Evolutionary conservation across 768 basidiomycete genomes (phyloP).

Genomic region (Phallus indusiatus): DNA sequence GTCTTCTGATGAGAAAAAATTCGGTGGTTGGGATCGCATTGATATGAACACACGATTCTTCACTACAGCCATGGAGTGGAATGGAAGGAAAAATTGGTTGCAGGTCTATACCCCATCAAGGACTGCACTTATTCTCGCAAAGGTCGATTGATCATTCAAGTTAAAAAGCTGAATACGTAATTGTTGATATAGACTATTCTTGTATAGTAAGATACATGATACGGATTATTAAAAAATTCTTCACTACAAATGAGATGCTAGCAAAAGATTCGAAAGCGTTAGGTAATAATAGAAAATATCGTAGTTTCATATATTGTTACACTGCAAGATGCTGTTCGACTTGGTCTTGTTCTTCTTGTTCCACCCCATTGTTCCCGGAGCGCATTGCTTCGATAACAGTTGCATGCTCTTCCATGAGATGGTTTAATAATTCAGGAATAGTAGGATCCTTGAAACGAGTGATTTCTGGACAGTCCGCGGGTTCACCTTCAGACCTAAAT

Average conservation of each 20-base stretch:
- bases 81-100: slow-evolving; percentile 80
- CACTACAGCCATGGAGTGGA: slow-evolving; percentile 87
- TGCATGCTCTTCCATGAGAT: neutral
- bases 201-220: neutral
- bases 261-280: too few relatives aligned
- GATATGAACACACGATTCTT: slow-evolving; percentile 51
- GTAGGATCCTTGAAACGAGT: neutral
- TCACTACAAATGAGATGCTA: too few relatives aligned
- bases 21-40: slow-evolving; percentile 86
- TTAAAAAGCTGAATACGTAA: neutral
- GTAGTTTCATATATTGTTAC: too few relatives aligned
- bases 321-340: neutral
- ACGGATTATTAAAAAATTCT: neutral
- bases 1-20: slow-evolving; percentile 76
- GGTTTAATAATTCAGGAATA: neutral
- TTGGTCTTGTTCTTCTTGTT: neutral
- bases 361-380: neutral
- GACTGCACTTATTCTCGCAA: slow-evolving; percentile 57
- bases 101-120: slow-evolving; percentile 73
- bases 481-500: neutral
- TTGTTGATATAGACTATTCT: neutral
- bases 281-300: too few relatives aligned
- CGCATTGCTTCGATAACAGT: neutral
- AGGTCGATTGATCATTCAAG: slow-evolving; percentile 12
- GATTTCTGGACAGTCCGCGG: slow-evolving; percentile 1